A percentile compares a stretch with the other conserved stretches of the same genome.
Conservation (phyloP, 2,329 filamentous ascomycete genomes). For the Colletotrichum spaethianum region DNA sequence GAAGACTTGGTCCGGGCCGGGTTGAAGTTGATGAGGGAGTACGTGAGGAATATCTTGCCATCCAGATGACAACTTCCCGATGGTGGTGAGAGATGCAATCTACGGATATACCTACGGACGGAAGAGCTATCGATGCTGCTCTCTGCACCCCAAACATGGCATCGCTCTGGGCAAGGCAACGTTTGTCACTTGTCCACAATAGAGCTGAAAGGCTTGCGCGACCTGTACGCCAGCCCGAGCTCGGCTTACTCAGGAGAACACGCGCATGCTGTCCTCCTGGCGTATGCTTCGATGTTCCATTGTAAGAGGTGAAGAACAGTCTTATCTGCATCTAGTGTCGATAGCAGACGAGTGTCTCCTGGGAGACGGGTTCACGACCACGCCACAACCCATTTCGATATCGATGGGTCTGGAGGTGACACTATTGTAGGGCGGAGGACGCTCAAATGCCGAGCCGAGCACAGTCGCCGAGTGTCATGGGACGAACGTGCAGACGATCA, state of each 20-base stretch:
- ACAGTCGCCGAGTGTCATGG: background rate
- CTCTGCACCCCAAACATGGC: background rate
- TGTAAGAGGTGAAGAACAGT: no score
- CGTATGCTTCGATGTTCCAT: background rate
- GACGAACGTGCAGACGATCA: background rate
- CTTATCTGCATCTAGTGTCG: background rate
- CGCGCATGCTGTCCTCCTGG: background rate
- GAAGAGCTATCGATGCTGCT: background rate
- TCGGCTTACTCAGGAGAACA: background rate
- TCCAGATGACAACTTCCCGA: constrained; percentile 60
- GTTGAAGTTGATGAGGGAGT: constrained; percentile 70
- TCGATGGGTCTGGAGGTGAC: background rate
- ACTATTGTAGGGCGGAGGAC: background rate
- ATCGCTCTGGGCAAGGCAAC: background rate
- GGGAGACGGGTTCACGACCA: background rate
- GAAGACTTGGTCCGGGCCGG: constrained; percentile 81
- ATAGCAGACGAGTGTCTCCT: background rate
- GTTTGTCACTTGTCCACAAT: background rate
- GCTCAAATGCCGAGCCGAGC: constrained; percentile 1
- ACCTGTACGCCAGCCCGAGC: background rate
- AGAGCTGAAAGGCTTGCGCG: constrained; percentile 10
- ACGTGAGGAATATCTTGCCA: constrained; percentile 71
- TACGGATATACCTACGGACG: background rate
- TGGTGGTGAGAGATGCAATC: background rate
- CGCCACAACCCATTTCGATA: background rate